phyloP scores from a whole-genome alignment of 2,329 filamentous ascomycete genomes.

The Blastomyces emzantsi region DNA sequence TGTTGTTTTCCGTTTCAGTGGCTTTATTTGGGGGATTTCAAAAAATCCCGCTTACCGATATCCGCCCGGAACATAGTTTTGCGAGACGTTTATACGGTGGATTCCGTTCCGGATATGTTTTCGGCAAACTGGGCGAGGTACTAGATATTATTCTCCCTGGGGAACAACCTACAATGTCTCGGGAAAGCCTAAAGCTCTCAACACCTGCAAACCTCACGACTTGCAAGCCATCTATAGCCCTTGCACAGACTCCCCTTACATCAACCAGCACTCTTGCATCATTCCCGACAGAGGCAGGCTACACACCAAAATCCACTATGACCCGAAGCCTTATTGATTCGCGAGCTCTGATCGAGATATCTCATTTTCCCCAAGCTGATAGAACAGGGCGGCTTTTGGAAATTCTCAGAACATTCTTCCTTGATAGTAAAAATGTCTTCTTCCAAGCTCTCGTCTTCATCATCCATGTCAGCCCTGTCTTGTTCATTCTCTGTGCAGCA shows the following conservation, averaged over 20 bases:
- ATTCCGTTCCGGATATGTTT: constrained; percentile 9
- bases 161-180: background rate
- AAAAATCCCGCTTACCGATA: constrained; percentile 8
- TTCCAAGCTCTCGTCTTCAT: constrained; percentile 3
- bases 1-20: constrained; percentile 16
- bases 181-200: background rate
- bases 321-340: background rate
- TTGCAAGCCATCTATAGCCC: background rate
- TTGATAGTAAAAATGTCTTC: background rate
- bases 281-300: background rate
- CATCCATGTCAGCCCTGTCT: background rate
- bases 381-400: background rate
- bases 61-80: constrained; percentile 9
- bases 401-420: background rate
- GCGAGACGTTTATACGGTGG: constrained; percentile 11
- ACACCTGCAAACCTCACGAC: background rate
- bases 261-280: background rate
- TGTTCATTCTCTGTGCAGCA: constrained; percentile 7
- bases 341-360: background rate
- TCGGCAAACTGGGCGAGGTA: constrained; percentile 3
- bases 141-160: background rate
- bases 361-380: background rate
- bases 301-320: background rate
- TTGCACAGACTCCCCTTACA: background rate
- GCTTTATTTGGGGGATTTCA: constrained; percentile 18